Conservation (phyloP, 2,329 filamentous ascomycete species). For the Chaetoscypha palmicola region DNA sequence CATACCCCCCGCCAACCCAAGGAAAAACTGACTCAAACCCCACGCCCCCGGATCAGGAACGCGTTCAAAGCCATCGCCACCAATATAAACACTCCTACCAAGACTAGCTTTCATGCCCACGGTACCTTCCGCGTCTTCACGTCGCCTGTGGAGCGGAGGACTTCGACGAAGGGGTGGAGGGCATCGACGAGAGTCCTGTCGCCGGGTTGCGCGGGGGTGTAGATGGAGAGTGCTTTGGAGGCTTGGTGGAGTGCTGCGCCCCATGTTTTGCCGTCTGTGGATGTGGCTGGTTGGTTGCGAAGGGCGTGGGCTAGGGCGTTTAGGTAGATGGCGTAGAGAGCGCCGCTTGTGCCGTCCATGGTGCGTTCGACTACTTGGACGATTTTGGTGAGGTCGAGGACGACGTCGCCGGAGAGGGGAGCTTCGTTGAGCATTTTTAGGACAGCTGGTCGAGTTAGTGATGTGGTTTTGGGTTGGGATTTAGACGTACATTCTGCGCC, state of each 20-base stretch:
- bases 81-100: conserved; percentile 77
- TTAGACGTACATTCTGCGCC: conserved; percentile 49
- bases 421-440: conserved; percentile 36
- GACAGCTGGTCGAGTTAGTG: conserved; percentile 33
- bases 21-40: conserved; percentile 71
- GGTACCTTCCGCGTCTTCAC: conserved; percentile 66
- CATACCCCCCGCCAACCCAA: conserved; percentile 57
- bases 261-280: conserved; percentile 47
- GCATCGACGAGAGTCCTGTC: conserved; percentile 90
- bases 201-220: conserved; percentile 83
- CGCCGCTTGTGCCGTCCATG: conserved; percentile 73
- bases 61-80: conserved; percentile 64
- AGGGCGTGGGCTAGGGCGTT: conserved; percentile 56
- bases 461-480: neutral
- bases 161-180: conserved; percentile 77
- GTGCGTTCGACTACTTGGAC: conserved; percentile 57
- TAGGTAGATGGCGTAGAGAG: conserved; percentile 69
- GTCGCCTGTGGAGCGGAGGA: conserved; percentile 57
- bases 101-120: conserved; percentile 89
- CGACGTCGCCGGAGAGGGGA: conserved; percentile 47
- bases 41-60: conserved; percentile 73
- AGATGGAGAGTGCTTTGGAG: conserved; percentile 63
- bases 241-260: conserved; percentile 60
- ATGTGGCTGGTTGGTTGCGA: conserved; percentile 18
- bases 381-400: conserved; percentile 53